Percentiles rank a stretch among this genome's conserved stretches.
Conservation (phyloP, 805 yeast genomes). For the Ogataea zsoltii region DNA sequence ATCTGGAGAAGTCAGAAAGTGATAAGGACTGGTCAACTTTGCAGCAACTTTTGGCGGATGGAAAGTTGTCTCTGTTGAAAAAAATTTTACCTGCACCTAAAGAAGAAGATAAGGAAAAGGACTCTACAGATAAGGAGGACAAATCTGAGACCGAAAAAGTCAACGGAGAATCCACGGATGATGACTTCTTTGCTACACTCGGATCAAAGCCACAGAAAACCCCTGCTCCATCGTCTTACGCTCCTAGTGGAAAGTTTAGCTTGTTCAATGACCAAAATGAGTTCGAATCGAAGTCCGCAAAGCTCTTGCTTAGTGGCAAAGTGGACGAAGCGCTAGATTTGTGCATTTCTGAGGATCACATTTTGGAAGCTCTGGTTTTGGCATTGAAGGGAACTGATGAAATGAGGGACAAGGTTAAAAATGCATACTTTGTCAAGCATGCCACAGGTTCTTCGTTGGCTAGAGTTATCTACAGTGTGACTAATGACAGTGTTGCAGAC, state of each 20-base stretch:
- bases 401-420: constrained; percentile 66
- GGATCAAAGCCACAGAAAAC: constrained; percentile 22
- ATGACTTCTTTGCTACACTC: constrained; percentile 41
- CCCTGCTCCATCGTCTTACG: constrained; percentile 23
- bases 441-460: constrained; percentile 57
- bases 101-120: constrained; percentile 20
- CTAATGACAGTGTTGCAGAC: constrained; percentile 58
- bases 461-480: constrained; percentile 69
- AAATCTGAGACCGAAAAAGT: constrained; percentile 17
- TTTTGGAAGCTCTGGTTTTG: constrained; percentile 79
- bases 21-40: constrained; percentile 65
- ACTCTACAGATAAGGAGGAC: neutral
- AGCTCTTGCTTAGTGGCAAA: constrained; percentile 61
- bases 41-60: constrained; percentile 49
- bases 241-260: constrained; percentile 58
- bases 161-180: constrained; percentile 29
- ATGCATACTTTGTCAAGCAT: constrained; percentile 65
- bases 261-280: constrained; percentile 34
- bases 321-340: constrained; percentile 64
- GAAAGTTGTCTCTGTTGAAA: constrained; percentile 51
- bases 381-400: constrained; percentile 67
- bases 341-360: constrained; percentile 60
- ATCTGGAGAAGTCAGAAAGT: constrained; percentile 41
- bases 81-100: constrained; percentile 25
- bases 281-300: constrained; percentile 48